phyloP scores from a whole-genome alignment of 108 stramenopile species.

The Pseudonitzschia delicatissima region DNA sequence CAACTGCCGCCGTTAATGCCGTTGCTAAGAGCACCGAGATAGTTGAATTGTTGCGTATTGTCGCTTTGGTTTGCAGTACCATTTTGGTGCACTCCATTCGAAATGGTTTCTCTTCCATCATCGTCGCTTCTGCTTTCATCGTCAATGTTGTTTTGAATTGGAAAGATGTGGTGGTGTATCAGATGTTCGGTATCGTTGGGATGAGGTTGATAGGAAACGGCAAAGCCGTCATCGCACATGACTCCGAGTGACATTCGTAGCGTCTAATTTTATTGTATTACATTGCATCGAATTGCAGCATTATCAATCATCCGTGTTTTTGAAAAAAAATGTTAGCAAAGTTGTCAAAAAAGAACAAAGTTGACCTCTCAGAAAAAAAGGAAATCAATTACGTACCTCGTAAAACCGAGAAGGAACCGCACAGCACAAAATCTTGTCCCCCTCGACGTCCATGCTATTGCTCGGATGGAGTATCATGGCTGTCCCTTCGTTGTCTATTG shows the following conservation, averaged over 20 bases:
- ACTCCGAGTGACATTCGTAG: conserved; percentile 59
- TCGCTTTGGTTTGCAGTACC: background rate
- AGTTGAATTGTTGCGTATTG: background rate
- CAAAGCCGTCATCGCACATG: conserved; percentile 55
- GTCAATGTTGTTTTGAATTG: conserved; percentile 13
- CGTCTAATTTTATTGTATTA: conserved; percentile 20
- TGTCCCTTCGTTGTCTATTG: background rate
- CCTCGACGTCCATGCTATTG: conserved; percentile 22
- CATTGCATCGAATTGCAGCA: background rate
- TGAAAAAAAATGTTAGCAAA: background rate
- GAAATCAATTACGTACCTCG: conserved; percentile 31
- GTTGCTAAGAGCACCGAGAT: conserved; percentile 7
- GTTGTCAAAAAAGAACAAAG: background rate
- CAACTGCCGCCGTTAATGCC: background rate
- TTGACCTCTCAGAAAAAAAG: conserved; percentile 14
- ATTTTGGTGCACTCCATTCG: conserved; percentile 5
- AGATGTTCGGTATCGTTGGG: conserved; percentile 3
- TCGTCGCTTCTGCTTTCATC: background rate
- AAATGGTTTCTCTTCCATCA: background rate
- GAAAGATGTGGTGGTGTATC: conserved; percentile 40
- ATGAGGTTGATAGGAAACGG: conserved; percentile 56
- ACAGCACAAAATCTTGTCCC: conserved; percentile 33
- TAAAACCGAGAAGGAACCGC: conserved; percentile 60
- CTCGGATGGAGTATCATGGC: conserved; percentile 8
- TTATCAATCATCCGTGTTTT: background rate